Base-by-base conservation (phyloP, 352 stramenopile species). In the Globisporangium nunn region DNA sequence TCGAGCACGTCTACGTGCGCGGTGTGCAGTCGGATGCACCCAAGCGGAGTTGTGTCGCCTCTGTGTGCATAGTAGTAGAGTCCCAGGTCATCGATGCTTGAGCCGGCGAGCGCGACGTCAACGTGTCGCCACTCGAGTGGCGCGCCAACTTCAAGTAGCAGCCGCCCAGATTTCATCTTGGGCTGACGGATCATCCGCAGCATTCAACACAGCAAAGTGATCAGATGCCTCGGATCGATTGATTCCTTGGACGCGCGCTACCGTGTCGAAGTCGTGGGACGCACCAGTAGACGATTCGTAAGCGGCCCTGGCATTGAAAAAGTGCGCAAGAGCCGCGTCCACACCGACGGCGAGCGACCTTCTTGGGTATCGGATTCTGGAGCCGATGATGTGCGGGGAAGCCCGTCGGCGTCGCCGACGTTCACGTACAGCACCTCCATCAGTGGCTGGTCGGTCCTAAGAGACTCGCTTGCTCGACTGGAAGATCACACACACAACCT, bases 1-100 rank as follows among this genome's bases (percentile, higher is more conserved):
- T 85, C 81, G 11, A 91, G 62, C 45, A 82, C 71, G 51, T 92
- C 82, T 10, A 90, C 73, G 44, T 87, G 81, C 0, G 79, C 79
- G 29, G 64, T 78, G 30, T 86, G 76, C n/a, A 90, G 68, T 4
- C 59, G 59, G 49, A 90, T 84, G 50, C 67, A 85, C 11, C 76
- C 78, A 6, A 72, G 61, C 10, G 78, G 75, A 3, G 65, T 59
- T 1, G 58, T 23, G 53, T 81, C 74, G 33, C 52, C 47, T 46
- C 75, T 81, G 39, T 70, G 56, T 0, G 70, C 62, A 54, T 82
- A 87, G 66, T 90, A 91, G 50, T 88, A 88, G 6, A 91, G 71
- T 3, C 74, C 77, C 15, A 91, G 50, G 33, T 91, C 81, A 2
- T 53, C 59, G 23, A 78, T 55, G 47, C 52, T 78, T 2, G 71